Base-by-base conservation (phyloP, 2,329 filamentous ascomycete species). In the Ophiocordyceps camponoti-floridani region DNA sequence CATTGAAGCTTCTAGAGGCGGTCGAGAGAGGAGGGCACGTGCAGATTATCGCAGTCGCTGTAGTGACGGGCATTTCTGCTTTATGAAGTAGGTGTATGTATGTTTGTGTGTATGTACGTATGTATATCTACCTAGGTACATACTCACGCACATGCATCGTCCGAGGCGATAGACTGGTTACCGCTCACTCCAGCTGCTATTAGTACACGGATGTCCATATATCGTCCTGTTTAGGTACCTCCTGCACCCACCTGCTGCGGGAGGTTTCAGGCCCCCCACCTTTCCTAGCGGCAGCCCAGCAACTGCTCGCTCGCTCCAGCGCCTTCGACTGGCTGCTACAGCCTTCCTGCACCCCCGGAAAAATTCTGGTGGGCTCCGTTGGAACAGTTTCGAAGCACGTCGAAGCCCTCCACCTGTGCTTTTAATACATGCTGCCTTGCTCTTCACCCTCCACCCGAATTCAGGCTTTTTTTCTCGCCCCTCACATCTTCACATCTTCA, bases 321-420 rank as follows among this genome's bases (percentile, higher is more conserved):
- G 49, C 47, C 49, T 49, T 53, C 53, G 45, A 37, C 46, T 45
- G 49, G 52, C 51, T 56, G 51, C 60, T 56, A 60, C 56, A 58
- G 51, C 47, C 53, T 63, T 63, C 61, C 53, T 45, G 49, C 51
- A 52, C 50, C 54, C 59, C 59, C 57, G 57, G 56, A 52, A 56
- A 53, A 49, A 43, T 56, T 54, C 52, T 51, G 52, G 57, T 60
- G 60, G 62, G 59, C 59, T 60, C 54, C 57, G 38, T 54, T 60
- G 65, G 63, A 66, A 66, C 53, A 58, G 56, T 58, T 56, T 59
- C 62, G 63, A 66, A 66, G 55, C 62, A 50, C 56, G 60, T 66
- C 60, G 63, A 66, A 66, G 41, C 56, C 52, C 57, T 51, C 54
- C 56, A 57, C 47, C 56, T 50, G 33, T 37, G 52, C 56, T 56